phyloP scores from a whole-genome alignment of 108 stramenopile genomes.

The Conticribra weissflogii region DNA sequence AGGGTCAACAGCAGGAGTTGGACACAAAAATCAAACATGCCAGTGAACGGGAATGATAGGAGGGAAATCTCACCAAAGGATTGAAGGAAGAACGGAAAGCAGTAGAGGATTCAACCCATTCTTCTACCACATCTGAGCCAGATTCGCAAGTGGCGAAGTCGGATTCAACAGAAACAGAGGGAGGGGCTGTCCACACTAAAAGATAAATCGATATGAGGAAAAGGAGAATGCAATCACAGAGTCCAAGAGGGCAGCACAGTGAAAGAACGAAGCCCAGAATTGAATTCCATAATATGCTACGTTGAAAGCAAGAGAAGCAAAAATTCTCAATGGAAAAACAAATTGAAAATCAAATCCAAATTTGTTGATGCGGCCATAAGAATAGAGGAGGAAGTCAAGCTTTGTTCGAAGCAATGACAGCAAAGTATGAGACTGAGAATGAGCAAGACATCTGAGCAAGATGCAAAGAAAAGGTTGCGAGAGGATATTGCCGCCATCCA shows the following conservation, averaged over 20 bases:
- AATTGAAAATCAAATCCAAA: constrained; percentile 20
- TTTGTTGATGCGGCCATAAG: constrained; percentile 11
- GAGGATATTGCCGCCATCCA: constrained; percentile 5
- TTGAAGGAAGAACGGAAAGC: constrained; percentile 22
- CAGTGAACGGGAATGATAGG: constrained; percentile 16
- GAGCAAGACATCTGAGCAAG: background rate
- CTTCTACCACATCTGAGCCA: background rate
- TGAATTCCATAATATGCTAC: background rate
- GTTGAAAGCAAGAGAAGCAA: constrained; percentile 24
- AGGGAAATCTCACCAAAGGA: constrained; percentile 23
- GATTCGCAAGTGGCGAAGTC: constrained; percentile 14
- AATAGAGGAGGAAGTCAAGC: constrained; percentile 1
- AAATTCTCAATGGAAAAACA: constrained; percentile 27
- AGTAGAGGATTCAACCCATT: constrained; percentile 8
- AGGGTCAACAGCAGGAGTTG: constrained; percentile 15
- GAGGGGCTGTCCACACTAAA: constrained; percentile 10
- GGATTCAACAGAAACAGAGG: constrained; percentile 15
- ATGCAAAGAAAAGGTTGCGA: background rate
- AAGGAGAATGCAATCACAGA: constrained; percentile 10
- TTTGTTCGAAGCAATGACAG: constrained; percentile 16
- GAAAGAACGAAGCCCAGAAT: constrained; percentile 11
- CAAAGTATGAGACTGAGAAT: constrained; percentile 21
- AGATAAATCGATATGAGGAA: constrained; percentile 6
- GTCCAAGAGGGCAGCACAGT: constrained; percentile 14
- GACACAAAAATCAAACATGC: constrained; percentile 17